phyloP scores from a whole-genome alignment of 768 basidiomycete genomes.

The Termitomyces titanicus region DNA sequence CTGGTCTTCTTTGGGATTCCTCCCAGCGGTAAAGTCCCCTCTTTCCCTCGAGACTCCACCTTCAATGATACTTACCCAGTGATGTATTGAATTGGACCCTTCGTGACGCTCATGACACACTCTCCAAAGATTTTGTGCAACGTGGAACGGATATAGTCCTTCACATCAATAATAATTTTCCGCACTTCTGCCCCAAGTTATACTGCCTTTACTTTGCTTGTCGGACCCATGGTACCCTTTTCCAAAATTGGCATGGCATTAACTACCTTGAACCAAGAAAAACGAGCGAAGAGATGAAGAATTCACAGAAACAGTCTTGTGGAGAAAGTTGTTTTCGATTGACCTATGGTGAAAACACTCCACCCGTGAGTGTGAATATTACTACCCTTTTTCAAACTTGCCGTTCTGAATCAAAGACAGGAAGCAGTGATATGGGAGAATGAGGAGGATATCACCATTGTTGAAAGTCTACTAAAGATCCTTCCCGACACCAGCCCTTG shows the following conservation, averaged over 20 bases:
- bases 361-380: not conserved
- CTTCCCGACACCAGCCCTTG: constrained; percentile 47
- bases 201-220: constrained; percentile 41
- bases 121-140: constrained; percentile 15
- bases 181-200: constrained; percentile 41
- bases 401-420: constrained; percentile 4
- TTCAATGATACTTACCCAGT: constrained; percentile 17
- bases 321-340: constrained; percentile 19
- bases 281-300: constrained; percentile 10
- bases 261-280: constrained; percentile 9
- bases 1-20: constrained; percentile 40
- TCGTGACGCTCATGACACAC: constrained; percentile 1
- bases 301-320: constrained; percentile 6
- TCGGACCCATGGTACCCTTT: constrained; percentile 28
- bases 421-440: constrained; percentile 23
- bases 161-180: constrained; percentile 28
- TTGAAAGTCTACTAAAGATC: constrained; percentile 36
- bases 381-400: not conserved
- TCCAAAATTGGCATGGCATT: constrained; percentile 4
- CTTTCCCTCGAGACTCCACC: not conserved
- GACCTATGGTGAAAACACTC: constrained; percentile 4
- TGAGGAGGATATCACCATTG: constrained; percentile 17
- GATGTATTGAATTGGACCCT: constrained; percentile 37
- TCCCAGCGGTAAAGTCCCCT: constrained; percentile 35
- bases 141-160: constrained; percentile 23